Percentiles rank a stretch among this genome's conserved stretches.
Conservation (phyloP, 2,329 filamentous ascomycete genomes). For the Epichloe sp. region DNA sequence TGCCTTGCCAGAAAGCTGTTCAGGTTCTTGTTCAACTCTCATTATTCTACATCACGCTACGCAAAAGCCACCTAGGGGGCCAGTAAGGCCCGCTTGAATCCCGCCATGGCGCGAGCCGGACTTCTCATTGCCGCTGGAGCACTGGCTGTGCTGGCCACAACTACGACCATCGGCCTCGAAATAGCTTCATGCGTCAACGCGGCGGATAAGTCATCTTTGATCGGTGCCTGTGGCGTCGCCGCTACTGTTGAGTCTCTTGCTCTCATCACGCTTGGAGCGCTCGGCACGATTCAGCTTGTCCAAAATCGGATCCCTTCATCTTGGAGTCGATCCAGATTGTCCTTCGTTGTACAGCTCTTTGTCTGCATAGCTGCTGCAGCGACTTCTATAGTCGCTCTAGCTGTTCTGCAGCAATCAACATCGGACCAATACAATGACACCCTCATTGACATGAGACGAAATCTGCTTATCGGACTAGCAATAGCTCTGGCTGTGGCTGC, state of each 20-base stretch:
- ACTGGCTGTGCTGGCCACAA: conserved; percentile 10
- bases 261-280: conserved; percentile 14
- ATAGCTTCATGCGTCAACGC: conserved; percentile 7
- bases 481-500: conserved; percentile 33
- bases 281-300: conserved; percentile 21
- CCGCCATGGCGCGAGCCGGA: conserved; percentile 7
- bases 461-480: conserved; percentile 31
- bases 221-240: conserved; percentile 13
- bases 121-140: conserved; percentile 6
- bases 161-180: conserved; percentile 9
- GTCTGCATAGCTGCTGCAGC: conserved; percentile 31
- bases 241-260: conserved; percentile 16
- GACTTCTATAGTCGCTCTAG: conserved; percentile 30
- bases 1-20: background rate
- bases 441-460: conserved; percentile 9
- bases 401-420: conserved; percentile 21
- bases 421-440: background rate
- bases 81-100: background rate
- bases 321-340: conserved; percentile 11
- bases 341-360: conserved; percentile 20
- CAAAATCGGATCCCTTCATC: conserved; percentile 13
- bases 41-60: background rate
- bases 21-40: background rate
- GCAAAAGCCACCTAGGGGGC: background rate
- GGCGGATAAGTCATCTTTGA: conserved; percentile 1